Percentiles rank a stretch among this genome's conserved stretches.
Evolutionary conservation across 805 yeast genomes (phyloP).

Genomic region (Saturnispora ahearnii): DNA sequence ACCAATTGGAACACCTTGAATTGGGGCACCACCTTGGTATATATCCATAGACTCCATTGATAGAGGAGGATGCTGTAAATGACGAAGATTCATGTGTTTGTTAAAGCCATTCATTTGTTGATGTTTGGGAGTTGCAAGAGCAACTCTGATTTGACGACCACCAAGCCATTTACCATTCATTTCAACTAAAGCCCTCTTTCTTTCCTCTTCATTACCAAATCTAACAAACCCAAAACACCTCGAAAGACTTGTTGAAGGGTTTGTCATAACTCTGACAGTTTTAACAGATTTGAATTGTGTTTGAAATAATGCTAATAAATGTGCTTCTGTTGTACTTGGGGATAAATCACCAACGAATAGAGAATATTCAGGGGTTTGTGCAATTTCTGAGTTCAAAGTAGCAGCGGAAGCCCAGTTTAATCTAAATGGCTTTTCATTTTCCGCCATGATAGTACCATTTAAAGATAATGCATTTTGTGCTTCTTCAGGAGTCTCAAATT

Average conservation of each 20-base stretch:
- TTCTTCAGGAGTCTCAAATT: constrained; percentile 57
- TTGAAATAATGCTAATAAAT: constrained; percentile 62
- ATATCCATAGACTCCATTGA: constrained; percentile 4
- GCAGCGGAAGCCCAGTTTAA: constrained; percentile 84
- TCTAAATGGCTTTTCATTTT: constrained; percentile 53
- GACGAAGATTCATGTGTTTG: neutral
- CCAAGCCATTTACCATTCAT: constrained; percentile 79
- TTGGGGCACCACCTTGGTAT: constrained; percentile 15
- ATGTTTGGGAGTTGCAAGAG: constrained; percentile 68
- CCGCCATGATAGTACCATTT: constrained; percentile 60
- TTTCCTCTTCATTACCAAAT: constrained; percentile 59
- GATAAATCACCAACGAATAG: constrained; percentile 77
- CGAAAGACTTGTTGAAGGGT: constrained; percentile 68
- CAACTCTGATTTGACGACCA: constrained; percentile 68
- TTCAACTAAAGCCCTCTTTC: constrained; percentile 57
- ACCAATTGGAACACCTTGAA: constrained; percentile 20
- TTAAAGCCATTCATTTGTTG: constrained; percentile 19
- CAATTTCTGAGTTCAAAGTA: constrained; percentile 59
- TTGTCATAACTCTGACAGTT: constrained; percentile 80
- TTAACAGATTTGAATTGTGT: constrained; percentile 56
- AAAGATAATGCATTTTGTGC: constrained; percentile 60
- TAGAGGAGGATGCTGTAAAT: constrained; percentile 5
- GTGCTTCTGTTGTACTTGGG: constrained; percentile 74
- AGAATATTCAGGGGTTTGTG: constrained; percentile 68
- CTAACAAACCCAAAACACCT: constrained; percentile 78